Conservation (phyloP, 257 asterid species). For the Rauvolfia tetraphylla region DNA sequence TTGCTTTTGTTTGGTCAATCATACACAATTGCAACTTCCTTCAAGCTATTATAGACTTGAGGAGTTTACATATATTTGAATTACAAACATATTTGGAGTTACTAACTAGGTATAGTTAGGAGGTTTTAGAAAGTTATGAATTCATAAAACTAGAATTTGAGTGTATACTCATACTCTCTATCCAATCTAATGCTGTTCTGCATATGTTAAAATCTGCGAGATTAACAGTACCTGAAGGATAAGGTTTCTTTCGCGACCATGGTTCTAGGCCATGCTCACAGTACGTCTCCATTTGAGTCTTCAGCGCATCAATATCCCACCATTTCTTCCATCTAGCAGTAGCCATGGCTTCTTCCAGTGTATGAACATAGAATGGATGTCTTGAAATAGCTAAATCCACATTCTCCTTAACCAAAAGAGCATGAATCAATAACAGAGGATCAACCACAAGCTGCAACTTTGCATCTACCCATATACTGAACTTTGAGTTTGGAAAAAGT, state of each 20-base stretch:
- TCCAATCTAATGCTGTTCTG: no score
- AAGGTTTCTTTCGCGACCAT: slow-evolving; percentile 70
- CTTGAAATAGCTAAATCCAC: slow-evolving; percentile 78
- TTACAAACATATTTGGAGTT: no score
- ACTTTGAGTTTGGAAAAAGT: slow-evolving; percentile 75
- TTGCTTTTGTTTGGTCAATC: background rate
- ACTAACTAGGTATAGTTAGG: no score
- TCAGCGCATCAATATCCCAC: slow-evolving; percentile 69
- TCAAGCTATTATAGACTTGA: background rate
- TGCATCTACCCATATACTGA: slow-evolving; percentile 87
- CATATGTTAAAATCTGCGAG: no score
- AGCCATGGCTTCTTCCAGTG: slow-evolving; percentile 89
- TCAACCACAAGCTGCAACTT: slow-evolving; percentile 82
- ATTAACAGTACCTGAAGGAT: slow-evolving; percentile 60
- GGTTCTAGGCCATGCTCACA: slow-evolving; percentile 84
- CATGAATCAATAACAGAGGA: slow-evolving; percentile 69
- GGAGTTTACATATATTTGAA: no score
- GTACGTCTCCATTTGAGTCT: slow-evolving; percentile 74
- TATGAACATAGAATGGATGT: slow-evolving; percentile 66
- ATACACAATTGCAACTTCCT: background rate
- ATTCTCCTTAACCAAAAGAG: slow-evolving; percentile 50
- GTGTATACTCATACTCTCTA: slow-evolving; percentile 46
- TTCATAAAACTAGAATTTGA: no score
- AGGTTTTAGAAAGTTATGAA: no score
- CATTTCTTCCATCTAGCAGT: slow-evolving; percentile 95